These are phyloP conservation scores for Cyclocybe cylindracea DNA, from an alignment of 768 basidiomycete genomes.

Conservation along the genomic window DNA sequence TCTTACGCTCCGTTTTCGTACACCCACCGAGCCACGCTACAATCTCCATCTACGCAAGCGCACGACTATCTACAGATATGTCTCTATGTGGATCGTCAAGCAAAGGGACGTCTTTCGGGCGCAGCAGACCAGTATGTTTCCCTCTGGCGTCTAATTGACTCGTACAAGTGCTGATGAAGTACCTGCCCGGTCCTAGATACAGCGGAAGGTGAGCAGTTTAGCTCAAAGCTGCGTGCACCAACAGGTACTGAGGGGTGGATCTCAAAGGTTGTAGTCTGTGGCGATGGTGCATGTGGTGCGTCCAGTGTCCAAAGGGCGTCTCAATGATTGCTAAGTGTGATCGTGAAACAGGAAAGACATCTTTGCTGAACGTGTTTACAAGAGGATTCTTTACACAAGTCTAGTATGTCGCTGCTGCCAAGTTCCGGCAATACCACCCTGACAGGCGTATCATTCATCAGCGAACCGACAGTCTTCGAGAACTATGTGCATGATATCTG, in stretches of 20 bases:
- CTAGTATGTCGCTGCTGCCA: slow-evolving; percentile 57
- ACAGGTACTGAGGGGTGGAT: slow-evolving; percentile 8
- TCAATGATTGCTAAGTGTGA: slow-evolving; percentile 16
- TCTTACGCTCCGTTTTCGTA: neutral
- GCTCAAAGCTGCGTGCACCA: neutral
- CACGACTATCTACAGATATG: slow-evolving; percentile 28
- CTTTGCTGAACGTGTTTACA: slow-evolving; percentile 85
- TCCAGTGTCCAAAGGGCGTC: slow-evolving; percentile 15
- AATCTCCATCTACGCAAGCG: neutral
- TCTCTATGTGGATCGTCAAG: slow-evolving; percentile 58
- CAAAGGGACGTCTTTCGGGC: slow-evolving; percentile 54
- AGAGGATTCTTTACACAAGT: slow-evolving; percentile 93
- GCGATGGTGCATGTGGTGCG: slow-evolving; percentile 93
- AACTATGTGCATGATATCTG: slow-evolving; percentile 92
- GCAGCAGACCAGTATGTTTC: slow-evolving; percentile 49
- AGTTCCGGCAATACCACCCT: neutral
- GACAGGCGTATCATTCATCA: slow-evolving; percentile 26
- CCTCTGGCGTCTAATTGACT: slow-evolving; percentile 1
- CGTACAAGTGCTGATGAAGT: slow-evolving; percentile 4
- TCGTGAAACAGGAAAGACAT: slow-evolving; percentile 68
- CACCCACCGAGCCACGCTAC: neutral
- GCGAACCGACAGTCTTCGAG: slow-evolving; percentile 95
- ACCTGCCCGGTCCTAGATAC: slow-evolving; percentile 32
- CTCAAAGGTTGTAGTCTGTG: slow-evolving; percentile 78
- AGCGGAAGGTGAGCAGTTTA: slow-evolving; percentile 40